Conservation (phyloP, 2,329 filamentous ascomycete genomes). For the Stemphylium lycopersici region DNA sequence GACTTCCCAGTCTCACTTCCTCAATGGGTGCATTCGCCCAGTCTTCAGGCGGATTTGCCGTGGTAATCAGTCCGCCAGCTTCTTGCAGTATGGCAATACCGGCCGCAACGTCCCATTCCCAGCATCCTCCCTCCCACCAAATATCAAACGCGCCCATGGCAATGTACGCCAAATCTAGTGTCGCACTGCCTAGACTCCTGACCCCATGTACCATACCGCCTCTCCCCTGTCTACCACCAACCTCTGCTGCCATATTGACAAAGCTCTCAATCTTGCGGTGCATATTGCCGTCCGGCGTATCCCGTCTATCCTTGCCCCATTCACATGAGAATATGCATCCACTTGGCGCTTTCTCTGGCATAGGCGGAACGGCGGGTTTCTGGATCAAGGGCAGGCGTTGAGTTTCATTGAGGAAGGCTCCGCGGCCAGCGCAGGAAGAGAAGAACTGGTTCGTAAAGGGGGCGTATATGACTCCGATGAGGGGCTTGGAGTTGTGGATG, state of each 20-base stretch:
- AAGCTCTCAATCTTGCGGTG: constrained; percentile 76
- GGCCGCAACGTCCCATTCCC: constrained; percentile 83
- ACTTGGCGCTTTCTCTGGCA: constrained; percentile 68
- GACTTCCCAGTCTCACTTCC: constrained; percentile 67
- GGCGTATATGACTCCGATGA: constrained; percentile 74
- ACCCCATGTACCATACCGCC: constrained; percentile 83
- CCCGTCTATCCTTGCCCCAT: constrained; percentile 78
- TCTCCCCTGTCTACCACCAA: constrained; percentile 65
- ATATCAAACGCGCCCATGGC: constrained; percentile 79
- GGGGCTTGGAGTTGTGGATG: constrained; percentile 63
- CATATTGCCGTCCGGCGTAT: constrained; percentile 70
- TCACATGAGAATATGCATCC: constrained; percentile 77
- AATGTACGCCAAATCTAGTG: constrained; percentile 74
- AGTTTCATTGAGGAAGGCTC: constrained; percentile 72
- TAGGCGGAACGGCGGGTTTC: constrained; percentile 64
- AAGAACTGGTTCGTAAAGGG: constrained; percentile 74
- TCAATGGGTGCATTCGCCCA: constrained; percentile 62
- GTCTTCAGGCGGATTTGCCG: constrained; percentile 71
- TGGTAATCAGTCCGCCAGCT: constrained; percentile 75
- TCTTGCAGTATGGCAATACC: constrained; percentile 75
- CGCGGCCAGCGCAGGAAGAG: constrained; percentile 68
- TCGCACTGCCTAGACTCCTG: constrained; percentile 73
- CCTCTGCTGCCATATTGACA: constrained; percentile 73
- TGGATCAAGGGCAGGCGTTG: constrained; percentile 67
- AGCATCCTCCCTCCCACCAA: constrained; percentile 83